Base-by-base conservation (phyloP, 2,329 filamentous ascomycete genomes). In the Mariannaea sp. region DNA sequence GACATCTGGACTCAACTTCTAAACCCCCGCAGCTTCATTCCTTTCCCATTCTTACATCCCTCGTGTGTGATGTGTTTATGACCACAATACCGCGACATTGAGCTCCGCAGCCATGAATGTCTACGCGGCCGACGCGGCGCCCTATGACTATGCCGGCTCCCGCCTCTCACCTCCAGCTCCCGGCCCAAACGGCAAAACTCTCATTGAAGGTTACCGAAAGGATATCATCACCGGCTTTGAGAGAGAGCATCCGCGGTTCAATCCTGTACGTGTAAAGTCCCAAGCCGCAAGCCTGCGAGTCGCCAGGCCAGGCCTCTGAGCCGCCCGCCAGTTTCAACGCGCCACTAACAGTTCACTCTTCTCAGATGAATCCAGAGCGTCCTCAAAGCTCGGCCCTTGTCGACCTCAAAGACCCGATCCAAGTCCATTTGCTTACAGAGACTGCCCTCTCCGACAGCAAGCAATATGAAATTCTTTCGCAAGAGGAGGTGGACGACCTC, bases 341-440 rank as follows among this genome's bases (percentile, higher is more conserved):
- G 44, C 22, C 33, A 51, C 55, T 65, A 36, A 65, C 53, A 42
- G n/a, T 42, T 17, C 51, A n/a, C 17, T 13, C 5, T 20, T 16
- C 24, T 20, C 59, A 84, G 83, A 70, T 77, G 68, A 84, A 81
- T 62, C 57, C 73, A 30, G 72, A 75, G 24, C 77, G 78, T 45
- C 76, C 78, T 9, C 80, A 82, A 58, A 85, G 78, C 63, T 83
- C 82, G 16, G 73, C 73, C 4, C 75, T 81, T 9, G 78, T 86
- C 60, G 82, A 88, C 64, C 76, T 87, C 47, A 83, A 84, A 58
- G 89, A 90, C 70, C 83, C 80, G 55, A 89, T 99, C 38, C 88
- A 92, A 64, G 86, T 96, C 70, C 95, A 97, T 71, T 77, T 99
- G 40, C 82, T 99, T 53, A 92, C 94, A 57, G 93, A 97, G 76